A percentile compares a stretch with the other conserved stretches of the same genome.
Conservation (phyloP, 2,329 filamentous ascomycete species). For the Ustulina deusta region DNA sequence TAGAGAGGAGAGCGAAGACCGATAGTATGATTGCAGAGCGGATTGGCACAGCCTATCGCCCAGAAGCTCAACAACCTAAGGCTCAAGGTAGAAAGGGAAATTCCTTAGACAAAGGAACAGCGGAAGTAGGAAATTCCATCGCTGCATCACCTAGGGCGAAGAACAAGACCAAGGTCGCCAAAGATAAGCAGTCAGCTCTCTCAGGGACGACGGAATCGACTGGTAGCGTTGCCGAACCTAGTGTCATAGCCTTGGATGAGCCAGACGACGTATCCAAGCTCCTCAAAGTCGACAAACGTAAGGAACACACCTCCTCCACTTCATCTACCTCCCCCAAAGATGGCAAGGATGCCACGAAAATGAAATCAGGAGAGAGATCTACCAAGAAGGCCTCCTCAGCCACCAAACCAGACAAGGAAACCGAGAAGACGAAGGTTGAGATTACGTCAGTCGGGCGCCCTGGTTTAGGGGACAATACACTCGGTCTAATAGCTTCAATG, state of each 20-base stretch:
- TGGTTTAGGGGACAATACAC: background rate
- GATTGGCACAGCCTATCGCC: background rate
- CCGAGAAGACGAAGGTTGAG: background rate
- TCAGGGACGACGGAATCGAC: background rate
- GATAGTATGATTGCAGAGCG: background rate
- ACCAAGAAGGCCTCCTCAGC: background rate
- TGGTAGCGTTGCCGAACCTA: background rate
- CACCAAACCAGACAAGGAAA: background rate
- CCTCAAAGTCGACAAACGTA: background rate
- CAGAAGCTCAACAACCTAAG: constrained; percentile 5
- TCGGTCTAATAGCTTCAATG: too few relatives aligned
- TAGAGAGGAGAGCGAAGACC: background rate
- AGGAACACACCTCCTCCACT: background rate
- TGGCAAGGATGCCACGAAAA: background rate
- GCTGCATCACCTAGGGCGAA: background rate
- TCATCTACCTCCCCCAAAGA: background rate
- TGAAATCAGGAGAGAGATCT: background rate
- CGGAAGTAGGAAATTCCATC: background rate
- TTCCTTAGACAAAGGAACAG: background rate
- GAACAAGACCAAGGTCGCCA: constrained; percentile 2
- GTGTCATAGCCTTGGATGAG: background rate
- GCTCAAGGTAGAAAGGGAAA: background rate
- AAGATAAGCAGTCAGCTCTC: background rate
- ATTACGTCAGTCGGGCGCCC: background rate
- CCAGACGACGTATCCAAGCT: background rate